These are phyloP conservation scores for Talaromyces ruber DNA, from an alignment of 495 filamentous ascomycete genomes.

Conservation along the genomic window DNA sequence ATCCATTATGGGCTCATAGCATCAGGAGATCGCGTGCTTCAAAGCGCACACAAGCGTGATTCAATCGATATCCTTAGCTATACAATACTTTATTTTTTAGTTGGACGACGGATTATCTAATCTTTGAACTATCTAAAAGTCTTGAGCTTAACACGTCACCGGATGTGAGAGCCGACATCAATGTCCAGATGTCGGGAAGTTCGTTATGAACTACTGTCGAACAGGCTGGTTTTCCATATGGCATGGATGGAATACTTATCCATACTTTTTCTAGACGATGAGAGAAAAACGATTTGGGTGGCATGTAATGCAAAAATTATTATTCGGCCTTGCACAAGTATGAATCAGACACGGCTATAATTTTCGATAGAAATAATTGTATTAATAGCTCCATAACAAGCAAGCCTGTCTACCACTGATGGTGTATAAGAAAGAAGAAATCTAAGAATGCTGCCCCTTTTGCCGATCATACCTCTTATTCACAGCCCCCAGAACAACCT, in stretches of 20 bases:
- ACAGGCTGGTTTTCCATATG: too few species aligned
- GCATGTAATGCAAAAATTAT: background rate
- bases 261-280: background rate
- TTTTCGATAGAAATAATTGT: background rate
- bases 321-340: too few species aligned
- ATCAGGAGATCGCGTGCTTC: constrained; percentile 8
- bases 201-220: too few species aligned
- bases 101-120: too few species aligned
- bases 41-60: constrained; percentile 10
- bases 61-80: constrained; percentile 10
- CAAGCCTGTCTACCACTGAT: background rate
- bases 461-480: constrained; percentile 34
- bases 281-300: background rate
- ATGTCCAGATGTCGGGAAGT: too few species aligned
- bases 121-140: too few species aligned
- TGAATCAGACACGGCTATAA: background rate
- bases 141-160: too few species aligned
- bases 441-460: background rate
- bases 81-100: too few species aligned
- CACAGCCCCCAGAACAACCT: constrained; percentile 72
- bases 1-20: background rate
- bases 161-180: too few species aligned
- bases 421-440: background rate
- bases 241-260: too few species aligned
- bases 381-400: background rate